These are phyloP conservation scores for Alternaria sp. DNA, from an alignment of 2,329 filamentous ascomycete genomes.

Conservation along the genomic window DNA sequence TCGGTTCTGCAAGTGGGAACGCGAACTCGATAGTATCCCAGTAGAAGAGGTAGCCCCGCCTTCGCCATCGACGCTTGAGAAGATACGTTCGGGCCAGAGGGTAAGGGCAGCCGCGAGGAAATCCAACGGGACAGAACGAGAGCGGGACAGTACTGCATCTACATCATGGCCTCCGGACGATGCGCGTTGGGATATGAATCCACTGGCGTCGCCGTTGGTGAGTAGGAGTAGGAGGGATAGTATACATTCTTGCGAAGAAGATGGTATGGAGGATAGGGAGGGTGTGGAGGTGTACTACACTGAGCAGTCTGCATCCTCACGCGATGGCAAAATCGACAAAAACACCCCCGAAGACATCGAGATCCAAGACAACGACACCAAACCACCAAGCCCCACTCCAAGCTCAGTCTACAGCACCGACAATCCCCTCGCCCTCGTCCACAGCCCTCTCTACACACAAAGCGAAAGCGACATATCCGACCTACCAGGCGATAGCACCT, in stretches of 20 bases:
- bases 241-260: too few species aligned
- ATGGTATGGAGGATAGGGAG: too few species aligned
- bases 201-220: neutral
- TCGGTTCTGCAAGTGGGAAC: neutral
- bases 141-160: neutral
- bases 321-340: too few species aligned
- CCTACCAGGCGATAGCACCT: too few species aligned
- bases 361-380: too few species aligned
- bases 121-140: too few species aligned
- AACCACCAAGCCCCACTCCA: rapidly evolving
- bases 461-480: neutral
- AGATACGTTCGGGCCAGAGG: neutral
- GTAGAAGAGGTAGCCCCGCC: too few species aligned
- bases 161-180: neutral
- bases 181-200: neutral
- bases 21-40: too few species aligned
- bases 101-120: too few species aligned
- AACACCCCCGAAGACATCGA: too few species aligned
- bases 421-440: neutral
- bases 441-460: neutral
- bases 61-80: neutral
- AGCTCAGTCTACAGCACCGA: neutral
- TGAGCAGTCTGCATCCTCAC: too few species aligned
- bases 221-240: neutral
- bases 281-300: too few species aligned